Conservation (phyloP, 306 rosid genomes). For the Cucumis cinereus region DNA sequence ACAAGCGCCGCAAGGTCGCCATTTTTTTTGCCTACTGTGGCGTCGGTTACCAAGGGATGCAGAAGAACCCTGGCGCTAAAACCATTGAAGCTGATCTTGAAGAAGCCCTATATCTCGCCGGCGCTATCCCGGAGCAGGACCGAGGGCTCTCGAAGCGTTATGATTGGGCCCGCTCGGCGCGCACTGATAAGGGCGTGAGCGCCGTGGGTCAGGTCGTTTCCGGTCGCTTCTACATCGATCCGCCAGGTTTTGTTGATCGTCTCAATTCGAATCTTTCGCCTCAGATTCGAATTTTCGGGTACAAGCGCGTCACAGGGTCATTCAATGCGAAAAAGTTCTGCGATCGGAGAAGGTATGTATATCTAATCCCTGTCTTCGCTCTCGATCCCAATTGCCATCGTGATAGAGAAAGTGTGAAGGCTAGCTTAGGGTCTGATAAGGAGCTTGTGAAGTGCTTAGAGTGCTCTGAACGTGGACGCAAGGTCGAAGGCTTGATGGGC, state of each 20-base stretch:
- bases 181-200: constrained; percentile 94
- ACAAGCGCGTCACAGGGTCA: constrained; percentile 71
- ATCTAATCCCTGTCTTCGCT: constrained; percentile 75
- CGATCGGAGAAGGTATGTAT: constrained; percentile 89
- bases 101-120: constrained; percentile 63
- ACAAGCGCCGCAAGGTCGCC: constrained; percentile 79
- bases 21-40: constrained; percentile 90
- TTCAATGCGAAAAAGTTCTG: constrained; percentile 88
- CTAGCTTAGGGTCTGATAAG: constrained; percentile 73
- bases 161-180: constrained; percentile 92
- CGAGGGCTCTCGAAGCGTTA: constrained; percentile 56
- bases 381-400: constrained; percentile 77
- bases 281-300: constrained; percentile 78
- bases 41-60: constrained; percentile 96
- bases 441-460: constrained; percentile 63
- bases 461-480: constrained; percentile 86
- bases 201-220: constrained; percentile 95
- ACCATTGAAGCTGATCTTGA: constrained; percentile 93
- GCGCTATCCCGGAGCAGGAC: constrained; percentile 77
- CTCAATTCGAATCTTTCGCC: constrained; percentile 62
- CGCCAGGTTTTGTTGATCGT: constrained; percentile 82
- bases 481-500: constrained; percentile 65
- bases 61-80: constrained; percentile 94
- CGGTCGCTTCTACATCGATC: constrained; percentile 82
- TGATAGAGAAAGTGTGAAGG: constrained; percentile 80